phyloP scores from a whole-genome alignment of 2,329 filamentous ascomycete species.

The Coniochaeta sp. region DNA sequence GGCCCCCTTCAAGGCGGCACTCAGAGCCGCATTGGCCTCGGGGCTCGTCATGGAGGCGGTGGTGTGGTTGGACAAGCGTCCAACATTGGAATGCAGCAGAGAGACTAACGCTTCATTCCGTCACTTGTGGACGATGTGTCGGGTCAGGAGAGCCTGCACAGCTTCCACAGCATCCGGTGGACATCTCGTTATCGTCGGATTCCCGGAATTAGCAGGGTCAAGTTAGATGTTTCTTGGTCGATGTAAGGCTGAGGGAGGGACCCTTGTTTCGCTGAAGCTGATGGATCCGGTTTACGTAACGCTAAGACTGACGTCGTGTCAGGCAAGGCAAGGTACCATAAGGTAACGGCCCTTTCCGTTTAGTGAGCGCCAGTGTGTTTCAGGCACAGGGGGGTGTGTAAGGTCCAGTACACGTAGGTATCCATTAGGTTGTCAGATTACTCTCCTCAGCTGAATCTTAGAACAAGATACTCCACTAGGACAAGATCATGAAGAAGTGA shows the following conservation, averaged over 20 bases:
- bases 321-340: too few relatives aligned
- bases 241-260: neutral
- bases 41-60: constrained; percentile 5
- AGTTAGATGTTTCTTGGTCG: neutral
- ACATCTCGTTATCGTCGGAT: neutral
- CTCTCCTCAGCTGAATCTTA: neutral
- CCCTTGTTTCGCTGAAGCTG: neutral
- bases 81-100: neutral
- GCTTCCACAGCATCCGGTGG: neutral
- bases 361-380: neutral
- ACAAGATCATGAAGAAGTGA: neutral
- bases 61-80: constrained; percentile 4
- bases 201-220: neutral
- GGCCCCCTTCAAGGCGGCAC: constrained; percentile 43
- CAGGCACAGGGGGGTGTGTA: too few relatives aligned
- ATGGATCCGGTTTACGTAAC: neutral
- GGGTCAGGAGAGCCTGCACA: neutral
- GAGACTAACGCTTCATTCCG: neutral
- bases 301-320: neutral
- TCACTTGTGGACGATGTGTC: neutral
- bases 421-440: too few relatives aligned
- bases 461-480: too few relatives aligned
- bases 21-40: neutral
- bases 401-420: too few relatives aligned
- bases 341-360: neutral